Base-by-base conservation (phyloP, 331 rosid genomes). In the Pyracantha coccinea region DNA sequence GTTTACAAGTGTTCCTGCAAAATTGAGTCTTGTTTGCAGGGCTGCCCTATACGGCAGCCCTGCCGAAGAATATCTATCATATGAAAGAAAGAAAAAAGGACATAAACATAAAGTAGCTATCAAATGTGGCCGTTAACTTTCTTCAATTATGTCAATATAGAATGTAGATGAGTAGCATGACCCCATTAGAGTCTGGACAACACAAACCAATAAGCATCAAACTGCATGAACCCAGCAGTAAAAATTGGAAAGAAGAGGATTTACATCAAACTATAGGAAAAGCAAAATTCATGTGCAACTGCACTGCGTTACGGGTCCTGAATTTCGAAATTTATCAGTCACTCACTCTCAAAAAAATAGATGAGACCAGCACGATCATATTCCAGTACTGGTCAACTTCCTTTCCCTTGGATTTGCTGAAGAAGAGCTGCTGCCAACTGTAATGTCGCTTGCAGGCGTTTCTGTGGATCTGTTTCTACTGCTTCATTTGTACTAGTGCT, bases 401-500 rank as follows among this genome's bases (percentile, higher is more conserved):
- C 84, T 75, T 92, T 90, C 45, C 93, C 97, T 79, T 92, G 99
- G 81, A 92, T 89, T 85, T 92, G 96, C 83, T 90, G 92, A 76
- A 95, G 97, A 85, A 95, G 97, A 77, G 86, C 93, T 62, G 99
- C 93, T 8, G 99, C 99, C 47, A 95, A 85, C 85, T 90, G 96
- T 52, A 95, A 83, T 2, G 99, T 95, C 13, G 99, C 99, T 83
- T 95, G 97, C 27, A 95, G 78, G 33, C 97, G 93, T 71, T 88
- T 89, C 85, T 93, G 93, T 3, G 97, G 93, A 90, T 90, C 99
- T 4, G 87, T 80, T 57, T 90, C 95, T 14, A 89, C 74, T 23
- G 85, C 93, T 62, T 82, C 91, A 79, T 77, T 86, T 47, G 78
- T 23, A 68, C 69, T 69, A 28, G 75, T 66, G 69, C 79, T 86